A percentile compares a stretch with the other conserved stretches of the same genome.
Conservation (phyloP, 345 rosid species). For the Pelargonium nanum region DNA sequence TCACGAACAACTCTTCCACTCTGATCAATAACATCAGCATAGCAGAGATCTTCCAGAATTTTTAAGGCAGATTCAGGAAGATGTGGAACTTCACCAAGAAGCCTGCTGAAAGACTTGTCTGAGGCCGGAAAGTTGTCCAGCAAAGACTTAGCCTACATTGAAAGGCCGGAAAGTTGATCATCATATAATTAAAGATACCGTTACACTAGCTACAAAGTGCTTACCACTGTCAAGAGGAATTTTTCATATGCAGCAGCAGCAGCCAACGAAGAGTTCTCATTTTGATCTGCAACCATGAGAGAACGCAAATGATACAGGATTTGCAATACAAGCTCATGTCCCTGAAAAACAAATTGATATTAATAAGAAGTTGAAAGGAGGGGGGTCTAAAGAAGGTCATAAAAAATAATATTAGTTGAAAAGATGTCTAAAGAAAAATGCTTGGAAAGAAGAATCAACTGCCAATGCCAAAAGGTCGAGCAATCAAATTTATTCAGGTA, state of each 20-base stretch:
- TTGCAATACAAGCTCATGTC: slow-evolving; percentile 81
- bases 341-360: slow-evolving; percentile 34
- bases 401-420: slow-evolving; percentile 1
- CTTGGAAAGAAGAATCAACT: background rate
- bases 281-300: slow-evolving; percentile 32
- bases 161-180: background rate
- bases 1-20: slow-evolving; percentile 54
- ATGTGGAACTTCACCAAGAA: slow-evolving; percentile 85
- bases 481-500: background rate
- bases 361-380: slow-evolving; percentile 10
- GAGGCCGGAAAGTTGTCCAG: slow-evolving; percentile 80
- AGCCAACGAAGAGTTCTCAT: slow-evolving; percentile 36
- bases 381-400: slow-evolving; percentile 5
- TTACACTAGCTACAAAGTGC: slow-evolving; percentile 15
- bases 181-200: slow-evolving; percentile 8
- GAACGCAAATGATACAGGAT: slow-evolving; percentile 72
- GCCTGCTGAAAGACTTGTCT: slow-evolving; percentile 87
- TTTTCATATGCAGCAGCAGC: slow-evolving; percentile 50
- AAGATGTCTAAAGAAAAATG: background rate
- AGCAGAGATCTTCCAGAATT: slow-evolving; percentile 73
- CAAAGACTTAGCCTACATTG: slow-evolving; percentile 71
- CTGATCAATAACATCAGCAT: slow-evolving; percentile 44
- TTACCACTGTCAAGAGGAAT: slow-evolving; percentile 78
- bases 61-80: slow-evolving; percentile 66
- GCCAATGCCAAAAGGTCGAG: background rate